phyloP scores from a whole-genome alignment of 768 basidiomycete genomes.

The Dictyophora rubrovolvata region DNA sequence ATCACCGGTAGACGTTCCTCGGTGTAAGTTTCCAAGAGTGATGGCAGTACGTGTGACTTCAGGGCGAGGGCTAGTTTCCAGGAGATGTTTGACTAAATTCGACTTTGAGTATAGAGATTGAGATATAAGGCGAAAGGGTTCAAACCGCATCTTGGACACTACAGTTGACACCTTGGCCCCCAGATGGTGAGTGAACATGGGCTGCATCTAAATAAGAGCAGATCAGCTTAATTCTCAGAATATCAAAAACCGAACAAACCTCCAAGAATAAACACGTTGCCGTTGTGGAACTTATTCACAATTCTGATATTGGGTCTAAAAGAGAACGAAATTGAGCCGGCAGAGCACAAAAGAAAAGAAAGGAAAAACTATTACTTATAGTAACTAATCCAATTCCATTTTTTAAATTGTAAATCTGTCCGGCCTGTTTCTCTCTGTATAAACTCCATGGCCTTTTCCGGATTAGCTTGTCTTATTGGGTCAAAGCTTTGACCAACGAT shows the following conservation, averaged over 20 bases:
- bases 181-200: not conserved
- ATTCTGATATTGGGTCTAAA: slow-evolving; percentile 21
- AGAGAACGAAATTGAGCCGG: not conserved
- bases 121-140: slow-evolving; percentile 3
- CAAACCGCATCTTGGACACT: slow-evolving; percentile 30
- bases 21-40: slow-evolving; percentile 33
- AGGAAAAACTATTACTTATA: not conserved
- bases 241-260: slow-evolving; percentile 8
- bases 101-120: not conserved
- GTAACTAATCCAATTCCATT: not conserved
- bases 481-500: slow-evolving; percentile 1
- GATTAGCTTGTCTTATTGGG: not conserved
- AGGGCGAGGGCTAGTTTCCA: slow-evolving; percentile 37
- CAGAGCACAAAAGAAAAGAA: not conserved
- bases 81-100: slow-evolving; percentile 28
- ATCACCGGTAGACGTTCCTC: slow-evolving; percentile 37
- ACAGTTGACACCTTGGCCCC: slow-evolving; percentile 24
- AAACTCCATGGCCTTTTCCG: slow-evolving; percentile 1
- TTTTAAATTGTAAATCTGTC: not conserved
- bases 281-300: slow-evolving; percentile 18
- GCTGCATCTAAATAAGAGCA: not conserved
- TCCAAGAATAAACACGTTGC: slow-evolving; percentile 18
- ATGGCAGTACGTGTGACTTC: slow-evolving; percentile 24
- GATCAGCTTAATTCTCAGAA: not conserved
- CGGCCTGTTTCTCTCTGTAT: slow-evolving; percentile 6